Conservation (phyloP, 2,329 filamentous ascomycete species). For the Fusarium nematophilum region DNA sequence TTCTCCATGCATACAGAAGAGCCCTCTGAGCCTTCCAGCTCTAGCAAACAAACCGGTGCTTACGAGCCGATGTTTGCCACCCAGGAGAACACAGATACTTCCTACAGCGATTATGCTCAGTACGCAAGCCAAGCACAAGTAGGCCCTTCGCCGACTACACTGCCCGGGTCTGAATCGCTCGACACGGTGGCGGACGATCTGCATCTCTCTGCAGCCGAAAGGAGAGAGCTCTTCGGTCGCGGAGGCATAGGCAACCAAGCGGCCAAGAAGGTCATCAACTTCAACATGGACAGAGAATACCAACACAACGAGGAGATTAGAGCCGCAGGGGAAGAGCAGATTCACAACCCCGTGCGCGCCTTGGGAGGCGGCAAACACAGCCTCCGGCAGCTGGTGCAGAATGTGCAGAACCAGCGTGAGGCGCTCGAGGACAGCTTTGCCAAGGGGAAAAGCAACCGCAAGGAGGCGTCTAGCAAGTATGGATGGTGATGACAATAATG, state of each 20-base stretch:
- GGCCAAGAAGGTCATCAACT: slow-evolving; percentile 77
- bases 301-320: slow-evolving; percentile 83
- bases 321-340: slow-evolving; percentile 74
- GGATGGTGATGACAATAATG: slow-evolving; percentile 70
- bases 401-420: slow-evolving; percentile 83
- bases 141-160: slow-evolving; percentile 45
- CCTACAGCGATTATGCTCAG: slow-evolving; percentile 49
- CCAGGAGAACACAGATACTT: slow-evolving; percentile 34
- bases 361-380: slow-evolving; percentile 83
- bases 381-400: slow-evolving; percentile 86
- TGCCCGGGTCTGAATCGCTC: slow-evolving; percentile 65
- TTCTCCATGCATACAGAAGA: slow-evolving; percentile 71
- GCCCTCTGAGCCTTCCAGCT: slow-evolving; percentile 37
- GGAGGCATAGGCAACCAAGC: slow-evolving; percentile 52
- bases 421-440: slow-evolving; percentile 94
- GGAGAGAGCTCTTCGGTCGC: slow-evolving; percentile 88
- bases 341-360: slow-evolving; percentile 87
- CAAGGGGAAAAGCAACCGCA: slow-evolving; percentile 79
- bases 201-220: slow-evolving; percentile 80
- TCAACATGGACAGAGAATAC: slow-evolving; percentile 92
- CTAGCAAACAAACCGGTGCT: slow-evolving; percentile 37
- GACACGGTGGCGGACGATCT: slow-evolving; percentile 79
- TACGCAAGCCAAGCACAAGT: slow-evolving; percentile 44
- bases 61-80: slow-evolving; percentile 67
- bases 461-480: slow-evolving; percentile 84